Evolutionary conservation across 345 rosid genomes (phyloP).

Genomic region (Angophora floribunda): DNA sequence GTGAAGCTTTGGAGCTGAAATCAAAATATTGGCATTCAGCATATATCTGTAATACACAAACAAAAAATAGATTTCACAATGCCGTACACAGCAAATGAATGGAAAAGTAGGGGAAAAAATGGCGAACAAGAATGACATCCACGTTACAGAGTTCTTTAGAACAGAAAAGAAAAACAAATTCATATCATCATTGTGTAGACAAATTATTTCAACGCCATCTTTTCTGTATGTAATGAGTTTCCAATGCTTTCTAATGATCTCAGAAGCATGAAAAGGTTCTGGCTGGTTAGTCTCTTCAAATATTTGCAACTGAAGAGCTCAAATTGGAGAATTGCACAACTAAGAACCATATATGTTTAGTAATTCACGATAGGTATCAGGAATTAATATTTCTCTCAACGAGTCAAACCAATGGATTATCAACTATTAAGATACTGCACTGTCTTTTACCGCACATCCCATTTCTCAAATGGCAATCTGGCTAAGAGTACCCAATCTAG

Average conservation of each 20-base stretch:
- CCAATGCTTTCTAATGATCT: not conserved
- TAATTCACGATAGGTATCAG: too few species aligned
- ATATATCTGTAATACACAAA: too few species aligned
- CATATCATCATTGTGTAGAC: not conserved
- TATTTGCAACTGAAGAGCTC: not conserved
- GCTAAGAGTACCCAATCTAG: not conserved
- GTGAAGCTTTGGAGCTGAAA: not conserved
- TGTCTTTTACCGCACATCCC: too few species aligned
- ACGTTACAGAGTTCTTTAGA: not conserved
- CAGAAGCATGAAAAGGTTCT: not conserved
- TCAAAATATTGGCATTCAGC: not conserved
- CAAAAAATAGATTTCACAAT: not conserved
- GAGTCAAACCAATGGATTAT: too few species aligned
- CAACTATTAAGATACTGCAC: too few species aligned
- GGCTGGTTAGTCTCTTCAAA: not conserved
- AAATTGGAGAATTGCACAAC: not conserved
- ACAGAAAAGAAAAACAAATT: not conserved
- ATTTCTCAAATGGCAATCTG: too few species aligned
- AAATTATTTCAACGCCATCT: not conserved
- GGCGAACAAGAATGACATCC: too few species aligned
- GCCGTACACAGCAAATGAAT: too few species aligned
- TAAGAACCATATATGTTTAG: too few species aligned
- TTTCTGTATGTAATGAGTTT: not conserved
- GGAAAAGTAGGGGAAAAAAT: too few species aligned
- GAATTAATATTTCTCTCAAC: too few species aligned